These are phyloP conservation scores for Camellia sinensis DNA, from an alignment of 148 eudicot genomes.

Conservation along the genomic window DNA sequence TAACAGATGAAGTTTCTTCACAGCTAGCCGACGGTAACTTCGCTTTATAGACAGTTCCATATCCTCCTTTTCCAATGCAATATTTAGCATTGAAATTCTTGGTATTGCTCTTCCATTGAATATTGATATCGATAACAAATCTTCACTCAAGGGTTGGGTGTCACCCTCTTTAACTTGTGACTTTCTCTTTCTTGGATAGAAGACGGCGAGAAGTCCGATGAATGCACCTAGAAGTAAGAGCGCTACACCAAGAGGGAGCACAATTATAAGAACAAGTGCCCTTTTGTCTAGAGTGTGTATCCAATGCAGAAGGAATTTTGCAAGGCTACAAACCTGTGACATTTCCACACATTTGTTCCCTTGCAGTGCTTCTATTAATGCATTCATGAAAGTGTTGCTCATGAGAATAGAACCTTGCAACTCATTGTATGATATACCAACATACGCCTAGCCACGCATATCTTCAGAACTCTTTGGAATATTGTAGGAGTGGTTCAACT, in stretches of 20 bases:
- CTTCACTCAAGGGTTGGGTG: background rate
- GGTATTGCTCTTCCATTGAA: background rate
- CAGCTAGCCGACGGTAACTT: constrained; percentile 41
- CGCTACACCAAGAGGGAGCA: constrained; percentile 21
- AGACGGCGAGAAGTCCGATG: background rate
- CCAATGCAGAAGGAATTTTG: background rate
- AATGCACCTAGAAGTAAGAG: constrained; percentile 18
- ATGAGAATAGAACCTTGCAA: constrained; percentile 38
- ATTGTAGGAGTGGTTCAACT: constrained; percentile 32
- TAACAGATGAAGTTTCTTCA: constrained; percentile 30
- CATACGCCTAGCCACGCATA: constrained; percentile 11
- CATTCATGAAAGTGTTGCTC: constrained; percentile 23
- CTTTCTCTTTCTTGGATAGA: background rate
- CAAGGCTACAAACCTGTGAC: constrained; percentile 27
- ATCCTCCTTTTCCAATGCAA: constrained; percentile 37
- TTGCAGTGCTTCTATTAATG: constrained; percentile 20
- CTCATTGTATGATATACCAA: constrained; percentile 36
- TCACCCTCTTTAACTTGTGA: background rate
- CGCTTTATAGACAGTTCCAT: constrained; percentile 37
- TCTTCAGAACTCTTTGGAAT: constrained; percentile 32
- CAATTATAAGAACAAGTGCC: constrained; percentile 14
- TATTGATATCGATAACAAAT: background rate
- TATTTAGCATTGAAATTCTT: constrained; percentile 24
- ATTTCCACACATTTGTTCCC: constrained; percentile 38
- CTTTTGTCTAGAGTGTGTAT: background rate